Evolutionary conservation across 1,284 basidiomycete genomes (phyloP), one percentile per base, ranked within the genome.

Genomic region (Melanopsichium pennsylvanicum): DNA sequence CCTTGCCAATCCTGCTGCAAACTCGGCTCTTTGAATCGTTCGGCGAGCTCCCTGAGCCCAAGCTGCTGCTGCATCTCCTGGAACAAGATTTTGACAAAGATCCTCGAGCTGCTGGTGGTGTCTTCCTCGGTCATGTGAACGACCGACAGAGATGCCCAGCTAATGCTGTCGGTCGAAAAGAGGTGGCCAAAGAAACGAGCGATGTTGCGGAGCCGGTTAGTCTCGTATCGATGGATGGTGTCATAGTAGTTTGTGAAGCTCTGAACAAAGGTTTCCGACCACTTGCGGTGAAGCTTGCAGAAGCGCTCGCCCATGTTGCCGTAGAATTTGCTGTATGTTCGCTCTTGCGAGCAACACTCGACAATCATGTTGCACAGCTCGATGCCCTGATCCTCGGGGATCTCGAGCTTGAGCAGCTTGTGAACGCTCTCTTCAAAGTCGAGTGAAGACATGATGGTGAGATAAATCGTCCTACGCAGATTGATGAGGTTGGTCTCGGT

Each of bases 311-410:
- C 93, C 73, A 97, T 87, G 29, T 97, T 88, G 18, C 95, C 95
- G 80, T 95, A 98, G 85, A 97, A 98, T 34, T 87, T 92, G 10
- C 91, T 91, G 82, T 97, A 98, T 0, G 95, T 94, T 5, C 95
- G 90, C 81, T 98, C 95, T 84, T 98, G 95, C 3, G 95, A 98
- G 81, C 95, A 98, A 89, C 95, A 98, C 80, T 98, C 95, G 82
- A 98, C 90, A 59, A 98, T 87, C 95, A 98, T 98, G 85, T 98
- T 97, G 83, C 91, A 89, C 46, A 98, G 84, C 82, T 97, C 95
- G 74, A 93, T 91, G 87, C 97, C 95, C 81, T 95, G 88, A 0
- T 94, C 94, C 79, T 94, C 92, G 43, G 88, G 85, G 16, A 98
- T 85, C 69, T 95, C 90, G 23, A 98, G 88, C 83, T 96, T 97